A percentile compares a stretch with the other conserved stretches of the same genome.
Conservation (phyloP, 1,139 yeast species). For the Hansenula sp. region DNA sequence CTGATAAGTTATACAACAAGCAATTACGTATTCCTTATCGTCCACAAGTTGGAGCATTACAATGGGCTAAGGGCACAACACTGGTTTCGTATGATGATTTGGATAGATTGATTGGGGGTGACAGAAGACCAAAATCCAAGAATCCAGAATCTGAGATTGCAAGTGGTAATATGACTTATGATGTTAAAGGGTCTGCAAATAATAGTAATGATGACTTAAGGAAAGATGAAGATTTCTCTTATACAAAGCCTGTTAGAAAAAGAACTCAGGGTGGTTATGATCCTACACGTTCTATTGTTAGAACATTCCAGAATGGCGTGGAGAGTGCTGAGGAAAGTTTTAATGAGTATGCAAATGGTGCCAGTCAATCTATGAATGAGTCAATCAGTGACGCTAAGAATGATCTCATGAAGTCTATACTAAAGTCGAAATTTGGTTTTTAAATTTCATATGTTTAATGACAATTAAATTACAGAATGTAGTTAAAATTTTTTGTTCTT, state of each 20-base stretch:
- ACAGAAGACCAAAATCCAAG: conserved; percentile 49
- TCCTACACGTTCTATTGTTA: conserved; percentile 36
- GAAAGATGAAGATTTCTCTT: conserved; percentile 33
- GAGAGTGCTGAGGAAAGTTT: conserved; percentile 52
- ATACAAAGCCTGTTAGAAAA: conserved; percentile 47
- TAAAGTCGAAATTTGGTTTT: conserved; percentile 51
- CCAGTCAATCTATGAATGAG: conserved; percentile 52
- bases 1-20: conserved; percentile 55
- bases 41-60: conserved; percentile 75
- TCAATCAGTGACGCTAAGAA: conserved; percentile 46
- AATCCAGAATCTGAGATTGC: conserved; percentile 55
- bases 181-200: conserved; percentile 15
- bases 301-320: conserved; percentile 46
- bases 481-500: too few relatives aligned
- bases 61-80: conserved; percentile 82
- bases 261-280: conserved; percentile 31
- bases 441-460: too few relatives aligned
- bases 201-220: conserved; percentile 9
- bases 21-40: conserved; percentile 66
- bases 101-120: conserved; percentile 55
- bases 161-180: conserved; percentile 44
- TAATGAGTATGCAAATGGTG: conserved; percentile 52
- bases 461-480: too few relatives aligned
- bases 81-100: conserved; percentile 57
- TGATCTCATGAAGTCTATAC: conserved; percentile 46